Conservation (phyloP, 192 early-diverging fungal species). For the Gryganskiella cystojenkinii region DNA sequence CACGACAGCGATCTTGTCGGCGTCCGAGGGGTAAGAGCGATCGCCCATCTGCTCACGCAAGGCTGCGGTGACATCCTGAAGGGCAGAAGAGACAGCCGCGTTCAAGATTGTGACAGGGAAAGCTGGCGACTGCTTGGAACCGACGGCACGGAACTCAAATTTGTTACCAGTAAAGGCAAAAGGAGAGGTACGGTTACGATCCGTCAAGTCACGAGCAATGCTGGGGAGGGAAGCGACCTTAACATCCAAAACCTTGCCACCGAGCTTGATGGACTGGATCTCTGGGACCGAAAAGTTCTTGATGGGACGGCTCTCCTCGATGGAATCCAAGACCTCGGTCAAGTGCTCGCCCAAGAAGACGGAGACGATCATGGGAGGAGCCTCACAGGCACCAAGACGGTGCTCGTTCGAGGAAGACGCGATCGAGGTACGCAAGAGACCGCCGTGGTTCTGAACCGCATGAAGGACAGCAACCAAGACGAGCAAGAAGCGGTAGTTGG, state of each 20-base stretch:
- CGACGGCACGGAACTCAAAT: conserved; percentile 99
- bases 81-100: conserved; percentile 88
- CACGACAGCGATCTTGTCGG: conserved; percentile 92
- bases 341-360: conserved; percentile 98
- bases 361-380: conserved; percentile 97
- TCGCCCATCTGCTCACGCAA: conserved; percentile 87
- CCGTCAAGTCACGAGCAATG: conserved; percentile 96
- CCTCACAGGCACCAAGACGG: conserved; percentile 98
- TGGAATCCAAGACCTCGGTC: conserved; percentile 92
- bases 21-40: conserved; percentile 79
- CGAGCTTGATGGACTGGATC: conserved; percentile 92
- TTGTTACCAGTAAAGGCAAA: conserved; percentile 99
- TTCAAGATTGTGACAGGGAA: conserved; percentile 97
- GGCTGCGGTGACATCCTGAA: conserved; percentile 77
- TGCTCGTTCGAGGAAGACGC: conserved; percentile 98
- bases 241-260: conserved; percentile 95
- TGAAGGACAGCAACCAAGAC: conserved; percentile 93
- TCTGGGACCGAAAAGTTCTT: conserved; percentile 91
- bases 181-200: conserved; percentile 99
- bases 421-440: conserved; percentile 91
- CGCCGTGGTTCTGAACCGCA: conserved; percentile 92
- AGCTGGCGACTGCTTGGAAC: conserved; percentile 97
- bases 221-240: conserved; percentile 93
- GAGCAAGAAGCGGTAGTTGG: conserved; percentile 98
- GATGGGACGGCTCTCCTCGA: conserved; percentile 89